Conservation (phyloP, 305 asterid genomes). For the Vinca major region DNA sequence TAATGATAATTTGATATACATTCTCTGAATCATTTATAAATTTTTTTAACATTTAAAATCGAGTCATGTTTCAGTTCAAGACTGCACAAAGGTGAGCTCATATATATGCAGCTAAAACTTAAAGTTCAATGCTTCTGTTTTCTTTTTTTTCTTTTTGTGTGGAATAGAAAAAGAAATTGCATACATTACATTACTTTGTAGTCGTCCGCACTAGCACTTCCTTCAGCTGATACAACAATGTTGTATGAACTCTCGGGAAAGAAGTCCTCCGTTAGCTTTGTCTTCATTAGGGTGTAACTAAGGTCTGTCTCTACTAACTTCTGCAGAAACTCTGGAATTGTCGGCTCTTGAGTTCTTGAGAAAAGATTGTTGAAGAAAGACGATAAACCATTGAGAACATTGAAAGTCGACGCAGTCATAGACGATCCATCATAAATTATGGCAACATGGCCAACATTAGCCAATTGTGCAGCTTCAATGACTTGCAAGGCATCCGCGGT, state of each 20-base stretch:
- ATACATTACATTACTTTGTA: constrained; percentile 99
- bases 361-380: constrained; percentile 74
- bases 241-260: constrained; percentile 71
- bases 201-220: constrained; percentile 51
- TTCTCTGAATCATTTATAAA: not conserved
- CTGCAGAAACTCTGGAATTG: constrained; percentile 54
- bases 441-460: constrained; percentile 80
- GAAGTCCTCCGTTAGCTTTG: constrained; percentile 63
- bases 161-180: constrained; percentile 39
- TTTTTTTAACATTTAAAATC: not conserved
- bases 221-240: constrained; percentile 60
- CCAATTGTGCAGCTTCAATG: constrained; percentile 67
- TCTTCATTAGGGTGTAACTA: constrained; percentile 71
- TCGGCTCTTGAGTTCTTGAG: constrained; percentile 52
- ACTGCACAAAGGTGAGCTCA: not conserved
- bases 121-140: constrained; percentile 9
- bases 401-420: constrained; percentile 34
- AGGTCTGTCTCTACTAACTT: constrained; percentile 57
- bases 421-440: constrained; percentile 54
- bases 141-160: not conserved
- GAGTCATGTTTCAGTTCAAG: not conserved
- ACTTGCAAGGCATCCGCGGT: constrained; percentile 63
- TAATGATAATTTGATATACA: not conserved
- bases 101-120: not conserved
- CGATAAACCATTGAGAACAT: constrained; percentile 68